Evolutionary conservation across 2,329 filamentous ascomycete species (phyloP), one percentile per base, ranked within the genome.

Genomic region (Ophiostoma australiae): DNA sequence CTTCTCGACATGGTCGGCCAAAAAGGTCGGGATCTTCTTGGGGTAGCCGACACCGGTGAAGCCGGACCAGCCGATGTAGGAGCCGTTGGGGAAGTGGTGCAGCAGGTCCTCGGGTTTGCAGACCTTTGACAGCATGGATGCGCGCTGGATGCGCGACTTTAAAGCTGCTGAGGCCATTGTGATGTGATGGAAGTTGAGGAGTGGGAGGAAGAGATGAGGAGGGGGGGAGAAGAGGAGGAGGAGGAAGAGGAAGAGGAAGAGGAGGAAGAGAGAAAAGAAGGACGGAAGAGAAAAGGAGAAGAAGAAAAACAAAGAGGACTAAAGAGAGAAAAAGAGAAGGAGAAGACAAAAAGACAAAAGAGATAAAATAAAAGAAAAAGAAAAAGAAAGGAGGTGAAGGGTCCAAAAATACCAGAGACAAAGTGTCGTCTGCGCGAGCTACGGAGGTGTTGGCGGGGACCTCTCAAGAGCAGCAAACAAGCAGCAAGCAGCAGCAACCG

Each of bases 11-110:
- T 97, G 90, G 79, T 97, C 91, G 75, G 93, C 93, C 73, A 97
- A 84, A 74, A 91, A 92, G 4, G 89, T 90, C 20, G 93, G 93
- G 69, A 95, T 88, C 81, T 91, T 95, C 81, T 95, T 95, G 74
- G 92, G 92, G 82, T 95, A 95, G 72, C 92, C 92, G 70, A 96
- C 92, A 76, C 92, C 93, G 15, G 93, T 97, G 81, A 97, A 97
- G 48, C 93, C 93, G 74, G 89, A 93, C 93, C 93, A 97, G 77
- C 93, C 93, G 76, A 97, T 87, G 80, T 95, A 95, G n/a, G 91
- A 82, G 78, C 89, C 90, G 83, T 95, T 87, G 74, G 93, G 93
- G 77, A 97, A 97, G 75, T 91, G 85, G 74, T 91, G 85, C 72
- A 97, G 85, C 74, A 96, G 81, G 79, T 96, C 92, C 80, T 95